Conservation (phyloP, 192 early-diverging fungal species). For the Haplosporangium gracile region DNA sequence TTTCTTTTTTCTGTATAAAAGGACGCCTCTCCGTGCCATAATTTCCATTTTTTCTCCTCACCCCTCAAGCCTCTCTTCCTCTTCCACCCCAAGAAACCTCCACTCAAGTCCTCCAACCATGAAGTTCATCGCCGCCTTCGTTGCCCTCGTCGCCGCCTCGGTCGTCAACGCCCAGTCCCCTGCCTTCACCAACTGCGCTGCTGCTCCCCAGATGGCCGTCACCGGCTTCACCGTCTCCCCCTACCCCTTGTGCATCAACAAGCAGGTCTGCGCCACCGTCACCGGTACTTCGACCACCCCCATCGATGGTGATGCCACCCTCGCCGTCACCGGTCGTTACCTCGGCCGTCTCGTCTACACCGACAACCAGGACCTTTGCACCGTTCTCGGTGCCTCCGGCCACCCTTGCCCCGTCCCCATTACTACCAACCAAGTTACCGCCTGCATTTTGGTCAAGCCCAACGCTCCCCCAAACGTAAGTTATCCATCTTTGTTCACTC, state of each 20-base stretch:
- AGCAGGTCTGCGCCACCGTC: slow-evolving; percentile 41
- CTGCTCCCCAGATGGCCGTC: slow-evolving; percentile 25
- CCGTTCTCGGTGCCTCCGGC: slow-evolving; percentile 3
- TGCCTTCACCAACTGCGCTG: slow-evolving; percentile 33
- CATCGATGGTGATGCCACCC: slow-evolving; percentile 17
- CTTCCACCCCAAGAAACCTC: too few species aligned
- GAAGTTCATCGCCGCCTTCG: slow-evolving; percentile 61
- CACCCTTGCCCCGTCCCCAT: slow-evolving; percentile 25
- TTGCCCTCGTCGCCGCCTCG: slow-evolving; percentile 52
- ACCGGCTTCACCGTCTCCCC: slow-evolving; percentile 57
- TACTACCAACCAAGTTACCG: slow-evolving; percentile 28
- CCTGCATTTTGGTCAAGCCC: slow-evolving; percentile 30
- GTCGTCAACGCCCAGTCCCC: slow-evolving; percentile 57
- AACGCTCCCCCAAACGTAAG: slow-evolving; percentile 18
- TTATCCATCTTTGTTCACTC: background rate
- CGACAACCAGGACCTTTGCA: slow-evolving; percentile 26
- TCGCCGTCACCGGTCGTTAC: slow-evolving; percentile 23
- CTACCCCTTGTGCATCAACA: slow-evolving; percentile 53
- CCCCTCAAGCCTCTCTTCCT: background rate
- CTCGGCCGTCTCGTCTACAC: slow-evolving; percentile 23
- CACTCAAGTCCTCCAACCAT: slow-evolving; percentile 2
- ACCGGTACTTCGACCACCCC: slow-evolving; percentile 45
- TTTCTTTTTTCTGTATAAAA: background rate
- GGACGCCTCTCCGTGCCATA: background rate
- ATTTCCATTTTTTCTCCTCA: slow-evolving; percentile 7